Percentiles rank a stretch among this genome's conserved stretches.
Evolutionary conservation across 768 basidiomycete species (phyloP).

Genomic region (Naganishia vaughanmartiniae): DNA sequence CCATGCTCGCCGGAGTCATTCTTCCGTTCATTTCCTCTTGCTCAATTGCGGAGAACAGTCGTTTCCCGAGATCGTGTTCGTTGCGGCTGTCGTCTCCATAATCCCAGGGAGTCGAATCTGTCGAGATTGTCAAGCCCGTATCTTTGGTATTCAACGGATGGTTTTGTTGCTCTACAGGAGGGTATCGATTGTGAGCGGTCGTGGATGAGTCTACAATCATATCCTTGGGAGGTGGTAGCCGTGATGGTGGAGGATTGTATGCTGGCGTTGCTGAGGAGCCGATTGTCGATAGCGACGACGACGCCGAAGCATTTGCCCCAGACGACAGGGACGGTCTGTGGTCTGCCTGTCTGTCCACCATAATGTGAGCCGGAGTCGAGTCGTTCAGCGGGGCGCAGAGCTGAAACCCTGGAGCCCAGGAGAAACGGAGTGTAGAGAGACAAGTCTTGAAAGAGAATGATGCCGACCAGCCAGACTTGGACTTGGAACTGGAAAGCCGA

Average conservation of each 20-base stretch:
- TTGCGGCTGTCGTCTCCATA: neutral
- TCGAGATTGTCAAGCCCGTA: constrained; percentile 6
- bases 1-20: neutral
- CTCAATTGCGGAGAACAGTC: neutral
- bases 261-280: constrained; percentile 13
- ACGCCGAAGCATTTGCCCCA: neutral
- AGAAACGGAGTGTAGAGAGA: neutral
- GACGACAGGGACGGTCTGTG: neutral
- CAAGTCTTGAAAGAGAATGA: neutral
- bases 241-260: constrained; percentile 9
- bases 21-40: neutral
- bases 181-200: constrained; percentile 5
- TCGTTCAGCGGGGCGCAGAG: neutral
- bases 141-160: constrained; percentile 2
- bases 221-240: neutral
- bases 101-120: neutral
- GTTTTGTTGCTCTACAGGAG: neutral
- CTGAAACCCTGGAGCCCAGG: neutral
- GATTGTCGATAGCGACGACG: neutral
- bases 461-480: too few species aligned
- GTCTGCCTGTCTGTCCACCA: neutral
- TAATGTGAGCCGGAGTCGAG: neutral
- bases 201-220: neutral
- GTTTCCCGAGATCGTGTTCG: neutral
- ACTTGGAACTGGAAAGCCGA: too few species aligned